Evolutionary conservation across 179 eudicot species (phyloP).

Genomic region (Carnegiea gigantea): DNA sequence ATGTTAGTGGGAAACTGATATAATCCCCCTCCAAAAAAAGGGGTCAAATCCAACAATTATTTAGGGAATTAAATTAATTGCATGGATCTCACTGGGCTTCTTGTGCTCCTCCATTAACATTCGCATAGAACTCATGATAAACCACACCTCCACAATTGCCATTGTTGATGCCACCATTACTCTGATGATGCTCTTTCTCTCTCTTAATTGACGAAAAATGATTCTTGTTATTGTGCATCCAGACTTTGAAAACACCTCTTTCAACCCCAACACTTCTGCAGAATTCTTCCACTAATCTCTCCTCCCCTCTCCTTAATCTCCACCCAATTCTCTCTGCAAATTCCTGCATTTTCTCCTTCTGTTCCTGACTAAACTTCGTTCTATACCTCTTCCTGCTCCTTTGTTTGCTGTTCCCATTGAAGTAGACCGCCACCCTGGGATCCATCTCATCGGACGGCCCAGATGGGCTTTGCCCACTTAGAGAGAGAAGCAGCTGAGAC

Average conservation of each 20-base stretch:
- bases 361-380: slow-evolving; percentile 38
- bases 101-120: background rate
- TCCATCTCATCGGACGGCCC: slow-evolving; percentile 24
- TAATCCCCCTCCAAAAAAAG: background rate
- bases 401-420: background rate
- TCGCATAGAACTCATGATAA: slow-evolving; percentile 4
- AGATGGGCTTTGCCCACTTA: slow-evolving; percentile 28
- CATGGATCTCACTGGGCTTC: background rate
- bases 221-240: slow-evolving; percentile 51
- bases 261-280: slow-evolving; percentile 32
- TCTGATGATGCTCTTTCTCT: background rate
- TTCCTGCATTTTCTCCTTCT: slow-evolving; percentile 44
- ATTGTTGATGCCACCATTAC: background rate
- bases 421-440: slow-evolving; percentile 11
- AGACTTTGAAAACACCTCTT: slow-evolving; percentile 40
- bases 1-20: background rate
- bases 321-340: slow-evolving; percentile 44
- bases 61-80: background rate
- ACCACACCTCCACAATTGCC: background rate
- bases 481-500: slow-evolving; percentile 29
- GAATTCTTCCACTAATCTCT: slow-evolving; percentile 25
- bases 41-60: background rate
- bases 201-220: background rate
- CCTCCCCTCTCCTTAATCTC: slow-evolving; percentile 34
- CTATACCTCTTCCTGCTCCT: slow-evolving; percentile 35